Conservation (phyloP, 148 eudicot species). For the Limonium bicolor region DNA sequence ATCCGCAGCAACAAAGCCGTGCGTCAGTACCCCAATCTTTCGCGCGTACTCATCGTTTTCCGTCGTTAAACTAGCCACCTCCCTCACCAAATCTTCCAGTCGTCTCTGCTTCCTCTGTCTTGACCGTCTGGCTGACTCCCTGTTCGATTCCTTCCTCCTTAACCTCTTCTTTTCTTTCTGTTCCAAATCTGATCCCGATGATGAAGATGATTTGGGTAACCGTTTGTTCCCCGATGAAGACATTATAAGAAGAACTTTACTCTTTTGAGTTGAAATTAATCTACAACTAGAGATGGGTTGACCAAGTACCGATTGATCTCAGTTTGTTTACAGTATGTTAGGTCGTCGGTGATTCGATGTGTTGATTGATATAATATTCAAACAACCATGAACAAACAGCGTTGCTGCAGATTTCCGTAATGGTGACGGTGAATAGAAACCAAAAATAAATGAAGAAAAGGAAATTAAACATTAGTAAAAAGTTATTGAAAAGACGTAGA, state of each 20-base stretch:
- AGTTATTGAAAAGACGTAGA: constrained; percentile 47
- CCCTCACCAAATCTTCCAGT: constrained; percentile 30
- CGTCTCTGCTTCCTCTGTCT: constrained; percentile 53
- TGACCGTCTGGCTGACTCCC: constrained; percentile 68
- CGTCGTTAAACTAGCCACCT: constrained; percentile 12
- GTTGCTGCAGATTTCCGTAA: too few relatives aligned
- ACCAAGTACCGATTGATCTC: too few relatives aligned
- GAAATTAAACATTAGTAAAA: neutral
- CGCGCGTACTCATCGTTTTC: constrained; percentile 17
- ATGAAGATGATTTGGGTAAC: constrained; percentile 10
- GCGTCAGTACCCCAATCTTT: constrained; percentile 12
- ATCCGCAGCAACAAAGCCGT: constrained; percentile 10
- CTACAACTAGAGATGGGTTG: too few relatives aligned
- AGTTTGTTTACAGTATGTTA: too few relatives aligned
- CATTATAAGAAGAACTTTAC: too few relatives aligned
- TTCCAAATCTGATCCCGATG: constrained; percentile 28
- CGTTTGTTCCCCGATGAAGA: constrained; percentile 7
- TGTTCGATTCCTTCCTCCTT: constrained; percentile 55
- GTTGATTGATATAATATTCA: too few relatives aligned
- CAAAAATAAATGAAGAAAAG: neutral
- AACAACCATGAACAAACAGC: too few relatives aligned
- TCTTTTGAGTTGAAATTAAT: too few relatives aligned
- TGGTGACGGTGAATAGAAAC: too few relatives aligned
- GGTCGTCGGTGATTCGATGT: too few relatives aligned
- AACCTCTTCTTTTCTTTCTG: constrained; percentile 44